Conservation (phyloP, 1,284 basidiomycete species). For the Fistulinella cinereoalba region DNA sequence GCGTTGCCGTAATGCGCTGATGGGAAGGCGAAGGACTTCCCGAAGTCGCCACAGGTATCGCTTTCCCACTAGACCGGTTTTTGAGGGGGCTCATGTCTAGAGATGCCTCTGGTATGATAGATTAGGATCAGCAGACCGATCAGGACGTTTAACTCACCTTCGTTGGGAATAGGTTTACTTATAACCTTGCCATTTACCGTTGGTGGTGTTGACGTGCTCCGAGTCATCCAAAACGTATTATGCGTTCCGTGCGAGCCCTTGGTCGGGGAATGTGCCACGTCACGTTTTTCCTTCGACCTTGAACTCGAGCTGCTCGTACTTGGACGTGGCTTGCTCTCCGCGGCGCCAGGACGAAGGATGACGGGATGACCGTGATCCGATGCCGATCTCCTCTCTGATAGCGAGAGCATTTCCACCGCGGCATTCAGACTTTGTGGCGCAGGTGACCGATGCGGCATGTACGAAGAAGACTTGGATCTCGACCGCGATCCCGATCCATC, state of each 20-base stretch:
- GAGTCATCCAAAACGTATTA: conserved; percentile 33
- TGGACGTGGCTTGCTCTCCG: conserved; percentile 31
- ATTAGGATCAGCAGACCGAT: conserved; percentile 7
- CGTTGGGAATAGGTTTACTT: conserved; percentile 61
- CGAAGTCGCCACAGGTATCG: conserved; percentile 60
- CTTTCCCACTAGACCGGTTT: conserved; percentile 57
- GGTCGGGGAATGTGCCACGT: conserved; percentile 41
- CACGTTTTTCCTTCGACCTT: conserved; percentile 31
- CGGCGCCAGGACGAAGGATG: conserved; percentile 12
- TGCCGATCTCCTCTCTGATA: conserved; percentile 40
- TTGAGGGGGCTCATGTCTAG: conserved; percentile 70
- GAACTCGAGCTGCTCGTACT: conserved; percentile 33
- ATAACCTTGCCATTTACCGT: conserved; percentile 60
- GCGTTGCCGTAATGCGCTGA: conserved; percentile 38
- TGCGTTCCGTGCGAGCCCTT: conserved; percentile 38
- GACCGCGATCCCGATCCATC: conserved; percentile 32
- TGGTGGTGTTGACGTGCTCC: conserved; percentile 38
- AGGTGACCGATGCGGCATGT: conserved; percentile 44
- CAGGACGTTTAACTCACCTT: conserved; percentile 42
- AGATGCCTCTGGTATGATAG: conserved; percentile 54
- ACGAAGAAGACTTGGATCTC: conserved; percentile 47
- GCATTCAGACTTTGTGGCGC: conserved; percentile 57
- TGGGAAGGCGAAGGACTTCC: conserved; percentile 15
- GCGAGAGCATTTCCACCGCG: conserved; percentile 53
- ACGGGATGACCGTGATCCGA: conserved; percentile 35